phyloP scores from a whole-genome alignment of 768 basidiomycete genomes.

The Lanmaoa rubissima region DNA sequence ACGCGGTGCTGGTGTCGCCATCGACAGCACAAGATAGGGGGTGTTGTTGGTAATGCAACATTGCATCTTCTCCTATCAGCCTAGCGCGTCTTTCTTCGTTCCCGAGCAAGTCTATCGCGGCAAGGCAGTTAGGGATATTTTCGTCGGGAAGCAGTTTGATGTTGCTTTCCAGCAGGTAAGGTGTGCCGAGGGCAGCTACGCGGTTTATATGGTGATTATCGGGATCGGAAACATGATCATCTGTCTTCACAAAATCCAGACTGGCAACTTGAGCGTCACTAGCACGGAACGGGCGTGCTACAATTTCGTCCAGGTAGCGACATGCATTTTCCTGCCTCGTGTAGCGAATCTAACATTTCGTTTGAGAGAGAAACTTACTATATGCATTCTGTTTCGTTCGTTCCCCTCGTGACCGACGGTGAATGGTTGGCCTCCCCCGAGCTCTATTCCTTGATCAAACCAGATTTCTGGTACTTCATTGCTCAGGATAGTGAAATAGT shows the following conservation, averaged over 20 bases:
- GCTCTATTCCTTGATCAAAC: constrained; percentile 61
- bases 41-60: constrained; percentile 40
- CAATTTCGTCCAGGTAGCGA: constrained; percentile 41
- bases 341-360: not conserved
- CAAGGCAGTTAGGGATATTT: constrained; percentile 19
- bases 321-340: constrained; percentile 44
- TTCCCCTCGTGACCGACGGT: constrained; percentile 58
- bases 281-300: not conserved
- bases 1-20: constrained; percentile 45
- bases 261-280: not conserved
- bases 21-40: constrained; percentile 59
- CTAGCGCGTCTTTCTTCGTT: constrained; percentile 38
- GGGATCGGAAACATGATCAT: not conserved
- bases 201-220: constrained; percentile 19
- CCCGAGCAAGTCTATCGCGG: constrained; percentile 41
- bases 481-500: constrained; percentile 59
- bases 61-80: constrained; percentile 34
- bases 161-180: constrained; percentile 53
- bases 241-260: constrained; percentile 11
- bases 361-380: constrained; percentile 41
- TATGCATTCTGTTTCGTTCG: constrained; percentile 55
- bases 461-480: constrained; percentile 59
- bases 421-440: constrained; percentile 60
- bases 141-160: constrained; percentile 43
- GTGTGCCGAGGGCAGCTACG: constrained; percentile 42